Conservation (phyloP, 2,329 filamentous ascomycete genomes). For the Escovopsis sp. region DNA sequence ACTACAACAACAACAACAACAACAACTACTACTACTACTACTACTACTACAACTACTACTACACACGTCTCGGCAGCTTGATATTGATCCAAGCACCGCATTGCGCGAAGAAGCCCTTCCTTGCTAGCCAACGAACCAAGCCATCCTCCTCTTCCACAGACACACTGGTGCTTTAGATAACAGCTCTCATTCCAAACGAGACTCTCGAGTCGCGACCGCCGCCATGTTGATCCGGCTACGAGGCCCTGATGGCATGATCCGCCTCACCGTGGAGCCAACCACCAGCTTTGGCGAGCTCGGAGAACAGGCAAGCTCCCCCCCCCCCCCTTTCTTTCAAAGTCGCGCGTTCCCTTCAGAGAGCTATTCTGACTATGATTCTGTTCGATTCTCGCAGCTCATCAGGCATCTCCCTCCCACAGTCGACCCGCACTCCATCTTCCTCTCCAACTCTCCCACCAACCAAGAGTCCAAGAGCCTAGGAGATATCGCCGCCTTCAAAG, state of each 20-base stretch:
- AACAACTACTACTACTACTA: background rate
- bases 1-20: background rate
- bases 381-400: constrained; percentile 30
- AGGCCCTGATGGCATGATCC: constrained; percentile 84
- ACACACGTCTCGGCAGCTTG: background rate
- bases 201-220: constrained; percentile 4
- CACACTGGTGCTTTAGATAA: too few relatives aligned
- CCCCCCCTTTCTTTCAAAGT: too few relatives aligned
- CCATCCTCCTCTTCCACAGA: too few relatives aligned
- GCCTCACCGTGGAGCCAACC: constrained; percentile 60
- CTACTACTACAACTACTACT: background rate
- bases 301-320: constrained; percentile 26
- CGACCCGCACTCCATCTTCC: constrained; percentile 41
- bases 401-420: constrained; percentile 46
- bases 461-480: constrained; percentile 43
- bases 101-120: too few relatives aligned
- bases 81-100: background rate
- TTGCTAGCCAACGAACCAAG: too few relatives aligned
- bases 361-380: background rate
- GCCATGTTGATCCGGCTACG: constrained; percentile 75
- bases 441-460: constrained; percentile 46
- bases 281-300: constrained; percentile 57
- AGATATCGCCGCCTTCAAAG: constrained; percentile 41
- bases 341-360: background rate
- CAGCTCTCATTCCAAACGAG: too few relatives aligned